These are phyloP conservation scores for Astrocystis sublimbata DNA, from an alignment of 495 filamentous ascomycete species.

Conservation along the genomic window DNA sequence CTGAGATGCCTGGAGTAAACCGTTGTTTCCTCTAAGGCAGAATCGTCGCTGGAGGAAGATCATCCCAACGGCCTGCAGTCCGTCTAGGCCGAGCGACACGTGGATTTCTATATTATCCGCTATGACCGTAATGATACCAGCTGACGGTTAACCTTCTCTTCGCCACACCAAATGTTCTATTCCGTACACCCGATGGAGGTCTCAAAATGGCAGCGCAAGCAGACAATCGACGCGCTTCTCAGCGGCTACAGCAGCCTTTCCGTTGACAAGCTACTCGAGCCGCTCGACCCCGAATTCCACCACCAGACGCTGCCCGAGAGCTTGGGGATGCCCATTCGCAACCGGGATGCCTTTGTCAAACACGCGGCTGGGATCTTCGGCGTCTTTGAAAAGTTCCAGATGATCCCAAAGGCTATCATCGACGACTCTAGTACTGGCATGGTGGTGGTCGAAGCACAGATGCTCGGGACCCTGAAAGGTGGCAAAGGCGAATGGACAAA, in stretches of 20 bases:
- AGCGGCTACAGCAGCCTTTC: conserved; percentile 40
- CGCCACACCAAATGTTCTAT: neutral
- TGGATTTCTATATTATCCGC: neutral
- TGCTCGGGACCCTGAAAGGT: conserved; percentile 34
- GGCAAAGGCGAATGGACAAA: conserved; percentile 34
- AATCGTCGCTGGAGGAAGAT: no score
- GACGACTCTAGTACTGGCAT: conserved; percentile 33
- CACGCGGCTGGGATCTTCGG: conserved; percentile 40
- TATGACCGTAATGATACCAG: neutral
- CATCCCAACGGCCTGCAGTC: no score
- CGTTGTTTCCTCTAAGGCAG: no score
- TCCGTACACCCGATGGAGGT: conserved; percentile 22
- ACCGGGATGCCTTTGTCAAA: conserved; percentile 33
- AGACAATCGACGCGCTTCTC: conserved; percentile 35
- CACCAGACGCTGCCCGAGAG: conserved; percentile 41
- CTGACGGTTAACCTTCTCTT: neutral
- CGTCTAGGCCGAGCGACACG: neutral
- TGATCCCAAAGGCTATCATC: conserved; percentile 38
- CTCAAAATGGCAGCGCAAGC: conserved; percentile 21
- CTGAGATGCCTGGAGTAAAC: no score
- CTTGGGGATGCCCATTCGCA: conserved; percentile 37
- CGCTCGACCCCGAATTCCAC: conserved; percentile 33
- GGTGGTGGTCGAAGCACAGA: conserved; percentile 37
- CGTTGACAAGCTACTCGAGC: conserved; percentile 31
- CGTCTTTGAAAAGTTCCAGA: conserved; percentile 40